Evolutionary conservation across 2,329 filamentous ascomycete species (phyloP), one percentile per base, ranked within the genome.

Genomic region (Fusarium globosum): DNA sequence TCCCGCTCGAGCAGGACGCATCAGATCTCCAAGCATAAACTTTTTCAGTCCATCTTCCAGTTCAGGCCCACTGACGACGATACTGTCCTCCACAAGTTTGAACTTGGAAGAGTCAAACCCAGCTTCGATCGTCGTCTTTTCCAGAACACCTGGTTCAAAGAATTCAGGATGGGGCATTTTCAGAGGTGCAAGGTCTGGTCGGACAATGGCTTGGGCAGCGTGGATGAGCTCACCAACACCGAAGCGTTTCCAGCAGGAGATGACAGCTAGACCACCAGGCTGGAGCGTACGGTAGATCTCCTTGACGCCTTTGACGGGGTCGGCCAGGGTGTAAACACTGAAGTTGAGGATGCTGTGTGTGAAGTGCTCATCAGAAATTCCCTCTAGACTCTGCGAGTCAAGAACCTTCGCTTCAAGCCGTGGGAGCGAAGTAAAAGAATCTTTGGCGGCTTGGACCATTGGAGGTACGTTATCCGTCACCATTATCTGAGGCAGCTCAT

Each of bases 321-420:
- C 59, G 4, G 66, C 45, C 26, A 82, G 73, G 15, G 78, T 77
- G 51, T 78, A 82, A 36, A 80, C 68, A 65, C 79, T 80, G 28
- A 81, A 79, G 65, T 79, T 81, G 56, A 76, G 69, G 59, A 81
- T 75, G 20, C 62, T 74, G 64, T 81, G 80, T 1, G 75, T 74
- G 30, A 77, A 77, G 18, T 75, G 21, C 2, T 67, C 60, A 14
- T 75, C 68, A 0, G 73, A 42, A 10, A 80, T 51, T 1, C 65
- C 66, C 12, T 69, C 68, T 4, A 80, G 68, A 43, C 68, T 66
- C 11, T 69, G 69, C n/a, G 74, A 72, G 48, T 80, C 77, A 2
- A 79, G 48, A 4, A 65, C 18, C 1, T 52, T 66, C 20, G 71
- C 18, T 15, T 72, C 68, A 1, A 77, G 43, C 5, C 30, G 66